Base-by-base conservation (phyloP, 106 monocot species). In the Acanthochlamys bracteata region DNA sequence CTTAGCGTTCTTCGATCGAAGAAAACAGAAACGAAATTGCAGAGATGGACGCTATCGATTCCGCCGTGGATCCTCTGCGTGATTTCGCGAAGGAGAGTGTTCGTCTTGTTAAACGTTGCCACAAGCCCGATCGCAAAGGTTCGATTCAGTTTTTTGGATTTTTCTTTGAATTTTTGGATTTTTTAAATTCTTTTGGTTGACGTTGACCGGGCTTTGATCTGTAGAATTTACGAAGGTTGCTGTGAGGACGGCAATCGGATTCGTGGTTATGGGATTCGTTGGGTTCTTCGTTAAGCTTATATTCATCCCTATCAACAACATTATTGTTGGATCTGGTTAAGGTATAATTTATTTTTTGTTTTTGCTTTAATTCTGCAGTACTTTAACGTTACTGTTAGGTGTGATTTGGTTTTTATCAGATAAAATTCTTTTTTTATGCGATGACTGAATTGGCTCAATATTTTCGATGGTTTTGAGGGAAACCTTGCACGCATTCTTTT, bases 101-200 rank as follows among this genome's bases (percentile, higher is more conserved):
- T 39, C 70, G 82, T 24, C 82, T 82, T 41, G 77, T 82, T 27
- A 80, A 84, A 66, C 63, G 83, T 17, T 84, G 83, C 76, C 83
- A 84, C 73, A 84, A 84, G 70, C 84, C 85, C 15, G 80, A 85
- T 57, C 80, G 85, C 60, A 85, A 85, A 45, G 85, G 85, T 81
- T 10, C 10, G 1, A 23, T 25, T 41, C 4, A 24, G 11, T 55
- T 54, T 25, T 15, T 17, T 33, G 23, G 1, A 9, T 15, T 26
- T 20, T 56, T 26, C 25, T 8, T 49, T 20, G 24, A 25, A 14
- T 26, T 25, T 33, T 25, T 24, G 1, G 10, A 24, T 6, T 24
- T 2, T 24, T 25, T 33, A 0, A 2, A 2, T 45, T n/a, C 14
- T 14, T 49, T 63, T 63, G 20, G 1, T 55, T 21, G 42, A 19